Evolutionary conservation across 2,329 filamentous ascomycete species (phyloP), one percentile per base, ranked within the genome.

Genomic region (Calonectria pteridis): DNA sequence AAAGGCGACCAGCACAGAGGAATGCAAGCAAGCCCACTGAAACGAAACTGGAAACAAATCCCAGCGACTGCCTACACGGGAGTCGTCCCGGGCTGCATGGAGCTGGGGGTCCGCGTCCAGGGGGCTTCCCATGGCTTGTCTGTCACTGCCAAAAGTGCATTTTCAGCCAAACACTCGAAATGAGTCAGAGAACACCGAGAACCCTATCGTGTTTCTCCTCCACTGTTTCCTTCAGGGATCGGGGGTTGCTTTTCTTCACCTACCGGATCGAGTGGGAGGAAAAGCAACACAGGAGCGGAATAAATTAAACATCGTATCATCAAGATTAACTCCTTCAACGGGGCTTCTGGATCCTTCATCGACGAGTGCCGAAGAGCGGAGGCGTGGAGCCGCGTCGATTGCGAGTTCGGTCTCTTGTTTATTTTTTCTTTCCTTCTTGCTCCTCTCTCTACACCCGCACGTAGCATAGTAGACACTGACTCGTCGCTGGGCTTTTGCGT

Each of bases 11-110:
- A 55, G 66, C 40, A 26, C 18, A 43, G 59, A 67, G 73, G 67
- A 68, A 73, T 77, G 73, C 68, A 53, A 46, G 73, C 70, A 73
- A 75, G 64, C 71, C 35, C 64, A 74, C 69, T 72, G 73, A 76
- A 74, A 78, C 64, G 73, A 72, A 79, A 72, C 73, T 71, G 67
- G 72, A 74, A 77, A 73, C 59, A 74, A 53, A 55, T 62, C 63
- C 74, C 50, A 43, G 67, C 66, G 55, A 68, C 62, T 28, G 63
- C 66, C 33, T 65, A 43, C 33, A 26, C 26, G 49, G 49, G 35
- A 51, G 18, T 9, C 11, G 46, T 62, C 28, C 51, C 51, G 68
- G 26, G 20, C 53, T 62, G 67, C 72, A 67, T 67, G 31, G 63
- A 51, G 62, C 63, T 59, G 66, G 58, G 46, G 73, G 73, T 75